Conservation (phyloP, 2,329 filamentous ascomycete genomes). For the Huntiella moniliformis region DNA sequence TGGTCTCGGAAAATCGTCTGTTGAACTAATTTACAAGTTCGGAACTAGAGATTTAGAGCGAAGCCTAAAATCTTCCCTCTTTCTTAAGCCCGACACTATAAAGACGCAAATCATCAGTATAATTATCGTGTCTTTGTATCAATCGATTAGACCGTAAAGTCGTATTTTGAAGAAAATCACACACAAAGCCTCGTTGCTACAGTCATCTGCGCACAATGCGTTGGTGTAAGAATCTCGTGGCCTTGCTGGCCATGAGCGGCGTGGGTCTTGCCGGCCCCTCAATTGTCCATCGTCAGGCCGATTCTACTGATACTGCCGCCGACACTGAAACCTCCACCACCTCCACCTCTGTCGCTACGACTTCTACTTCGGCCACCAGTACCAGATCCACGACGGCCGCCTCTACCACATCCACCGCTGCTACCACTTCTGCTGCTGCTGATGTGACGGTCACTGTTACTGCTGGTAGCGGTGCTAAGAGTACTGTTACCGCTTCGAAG, state of each 20-base stretch:
- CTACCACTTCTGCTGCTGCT: neutral
- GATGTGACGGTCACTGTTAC: constrained; percentile 13
- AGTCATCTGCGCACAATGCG: constrained; percentile 4
- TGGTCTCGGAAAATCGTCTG: too few relatives aligned
- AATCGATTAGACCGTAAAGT: too few relatives aligned
- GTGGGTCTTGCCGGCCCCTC: constrained; percentile 3
- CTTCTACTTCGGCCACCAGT: neutral
- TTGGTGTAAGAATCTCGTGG: constrained; percentile 8
- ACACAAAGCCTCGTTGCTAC: neutral
- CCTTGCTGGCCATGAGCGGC: constrained; percentile 5
- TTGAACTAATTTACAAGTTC: too few relatives aligned
- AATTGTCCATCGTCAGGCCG: constrained; percentile 5
- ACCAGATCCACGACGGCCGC: constrained; percentile 1
- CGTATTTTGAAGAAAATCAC: too few relatives aligned
- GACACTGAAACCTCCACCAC: neutral
- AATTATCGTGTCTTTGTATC: too few relatives aligned
- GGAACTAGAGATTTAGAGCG: too few relatives aligned
- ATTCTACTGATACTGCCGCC: neutral
- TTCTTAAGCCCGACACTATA: too few relatives aligned
- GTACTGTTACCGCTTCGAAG: constrained; percentile 13
- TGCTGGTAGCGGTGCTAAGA: neutral
- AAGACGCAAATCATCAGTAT: too few relatives aligned
- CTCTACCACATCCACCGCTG: neutral
- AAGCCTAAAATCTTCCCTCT: too few relatives aligned
- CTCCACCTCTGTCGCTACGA: neutral